Base-by-base conservation (phyloP, 2,329 filamentous ascomycete genomes). In the Aureobasidium sp. region DNA sequence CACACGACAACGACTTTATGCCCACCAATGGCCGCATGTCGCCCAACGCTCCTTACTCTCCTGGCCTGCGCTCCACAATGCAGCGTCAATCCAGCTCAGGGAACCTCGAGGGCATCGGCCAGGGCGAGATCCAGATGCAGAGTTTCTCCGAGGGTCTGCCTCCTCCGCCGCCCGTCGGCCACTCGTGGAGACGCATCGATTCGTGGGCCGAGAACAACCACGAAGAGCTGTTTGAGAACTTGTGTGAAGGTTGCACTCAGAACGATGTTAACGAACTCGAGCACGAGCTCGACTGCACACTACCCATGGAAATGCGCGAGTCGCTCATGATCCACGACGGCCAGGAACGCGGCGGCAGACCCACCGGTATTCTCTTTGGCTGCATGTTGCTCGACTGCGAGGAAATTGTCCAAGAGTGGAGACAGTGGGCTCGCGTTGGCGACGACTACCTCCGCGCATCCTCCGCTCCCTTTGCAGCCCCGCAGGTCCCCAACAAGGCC, bases 241-340 rank as follows among this genome's bases (percentile, higher is more conserved):
- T 98, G 29, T 87, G 91, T 67, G 90, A 95, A 69, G 90, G 88
- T 25, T 90, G 86, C 66, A 97, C 93, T 4, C 78, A 82, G 65
- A 98, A 98, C 71, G 93, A 98, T 66, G 77, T 98, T 66, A 97
- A 96, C 69, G 93, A 97, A 70, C 76, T 98, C 50, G 93, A 98
- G 73, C 90, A 97, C 70, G 86, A 95, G 69, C 78, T 98, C 47
- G 91, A 98, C 68, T 94, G 90, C 73, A 91, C 90, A 24, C 79
- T 98, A 37, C 93, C 93, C 14, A 83, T 91, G 70, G 93, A 98
- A 64, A 83, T 98, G 50, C 85, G 93, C 61, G 90, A 98, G 64
- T 97, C 93, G 2, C 74, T 96, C 63, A 83, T 87, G 74, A 70
- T 89, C 50, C 93, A 98, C 68, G 93, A 98, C 64, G 93, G 93